Base-by-base conservation (phyloP, 768 basidiomycete species). In the Peribolospora kevripleyi region DNA sequence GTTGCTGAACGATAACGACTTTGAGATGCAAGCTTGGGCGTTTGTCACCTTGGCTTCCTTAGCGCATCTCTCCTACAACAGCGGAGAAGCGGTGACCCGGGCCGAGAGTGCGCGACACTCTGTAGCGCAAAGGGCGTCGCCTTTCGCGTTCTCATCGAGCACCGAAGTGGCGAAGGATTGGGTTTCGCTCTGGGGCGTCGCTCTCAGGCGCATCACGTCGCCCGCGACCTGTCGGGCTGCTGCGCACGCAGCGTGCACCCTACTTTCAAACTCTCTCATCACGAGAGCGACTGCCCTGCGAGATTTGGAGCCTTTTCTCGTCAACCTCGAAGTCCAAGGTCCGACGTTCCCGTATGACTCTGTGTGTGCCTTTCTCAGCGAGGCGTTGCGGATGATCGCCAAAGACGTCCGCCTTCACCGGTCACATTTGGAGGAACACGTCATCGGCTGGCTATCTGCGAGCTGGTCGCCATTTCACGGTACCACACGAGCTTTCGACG, bases 241-340 rank as follows among this genome's bases (percentile, higher is more conserved):
- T 25, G 54, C 54, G 3, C 57, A 62, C 53, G 45, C 53, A 37
- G 54, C 53, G 41, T 56, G 60, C 56, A 10, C 52, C 48, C 52
- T 61, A 40, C 59, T 60, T 50, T 53, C 57, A 0, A n/a, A 37
- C 7, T 52, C 38, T 7, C 52, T 45, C 7, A 45, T 13, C 42
- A 2, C 52, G 52, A 36, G 8, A 6, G n/a, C 25, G 25, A 1
- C 25, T 25, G 25, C 25, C 48, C 70, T 83, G 10, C 62, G 68
- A 3, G 86, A 90, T 64, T 78, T 95, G 50, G 86, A 87, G 64
- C 71, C 73, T 0, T 70, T 95, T 50, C 75, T 78, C 1, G 80
- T 80, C 58, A 84, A 91, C 58, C 71, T 98, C 56, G 81, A 85
- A 59, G 75, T 93, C 11, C 91, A 97, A 68, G 90, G 88, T 0